Base-by-base conservation (phyloP, 177 flowering plant genomes). In the Telopea speciosissima region DNA sequence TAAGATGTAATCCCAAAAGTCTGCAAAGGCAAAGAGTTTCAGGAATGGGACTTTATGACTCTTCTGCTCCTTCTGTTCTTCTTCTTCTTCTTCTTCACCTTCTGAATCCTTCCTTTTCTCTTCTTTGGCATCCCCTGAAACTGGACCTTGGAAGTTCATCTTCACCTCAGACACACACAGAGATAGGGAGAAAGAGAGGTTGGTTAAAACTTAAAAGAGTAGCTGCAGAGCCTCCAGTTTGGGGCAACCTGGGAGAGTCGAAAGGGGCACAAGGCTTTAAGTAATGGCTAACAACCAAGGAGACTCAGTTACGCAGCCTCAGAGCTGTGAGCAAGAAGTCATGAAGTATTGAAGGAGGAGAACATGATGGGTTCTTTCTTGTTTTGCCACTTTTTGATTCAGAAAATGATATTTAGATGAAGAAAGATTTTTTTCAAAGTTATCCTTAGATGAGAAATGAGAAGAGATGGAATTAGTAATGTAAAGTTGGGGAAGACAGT, bases 21-120 rank as follows among this genome's bases (percentile, higher is more conserved):
- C 96, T 3, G 99, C 99, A 67, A 84, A 95, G 2, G 86, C 42
- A 63, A 95, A 95, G 0, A 95, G 83, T 71, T 92, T 94, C 3
- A 84, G 24, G 40, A 89, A 76, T 12, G 90, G 72, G 2, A 84
- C 90, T 61, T 77, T 86, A 0, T 22, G 61, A 23, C 72, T 63
- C 69, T 49, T 12, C 17, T 11, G 14, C 17, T 49, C 1, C 17
- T 77, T 72, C 66, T 79, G 81, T 42, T 67, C 70, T 44, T 68
- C 71, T 28, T 72, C 45, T 28, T 72, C 45, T 75, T 64, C 70
- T 71, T 49, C 24, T 65, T 70, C 58, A 7, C 33, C 52, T 28
- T 59, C 22, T 70, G 60, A n/a, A 58, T 58, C 54, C 13, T 59
- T 45, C 8, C 61, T 44, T 0, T 59, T 67, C 45, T 49, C 68